Evolutionary conservation across 768 basidiomycete species (phyloP).

Genomic region (Trametes meyenii): DNA sequence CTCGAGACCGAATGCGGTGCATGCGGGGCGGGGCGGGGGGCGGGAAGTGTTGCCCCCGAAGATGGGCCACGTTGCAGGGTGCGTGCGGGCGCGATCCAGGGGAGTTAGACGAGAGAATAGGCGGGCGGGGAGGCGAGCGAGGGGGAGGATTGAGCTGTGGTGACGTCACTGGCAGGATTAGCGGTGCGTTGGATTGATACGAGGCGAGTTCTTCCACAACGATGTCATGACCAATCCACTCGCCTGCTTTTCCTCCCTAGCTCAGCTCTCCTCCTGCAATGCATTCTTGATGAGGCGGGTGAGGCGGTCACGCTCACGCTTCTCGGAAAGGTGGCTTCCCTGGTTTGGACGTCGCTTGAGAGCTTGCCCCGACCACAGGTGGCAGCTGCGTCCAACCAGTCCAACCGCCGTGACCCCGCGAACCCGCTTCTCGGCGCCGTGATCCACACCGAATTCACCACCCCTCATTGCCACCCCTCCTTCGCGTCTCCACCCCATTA

Average conservation of each 20-base stretch:
- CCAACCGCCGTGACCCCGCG: neutral
- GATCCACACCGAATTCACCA: conserved; percentile 17
- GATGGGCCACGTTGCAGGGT: conserved; percentile 18
- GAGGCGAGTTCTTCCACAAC: neutral
- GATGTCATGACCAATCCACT: conserved; percentile 7
- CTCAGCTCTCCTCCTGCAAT: neutral
- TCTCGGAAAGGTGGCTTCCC: neutral
- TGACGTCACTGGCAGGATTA: conserved; percentile 17
- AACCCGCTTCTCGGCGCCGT: conserved; percentile 7
- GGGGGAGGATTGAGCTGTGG: neutral
- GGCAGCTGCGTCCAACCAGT: neutral
- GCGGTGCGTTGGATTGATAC: conserved; percentile 12
- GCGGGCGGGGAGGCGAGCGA: neutral
- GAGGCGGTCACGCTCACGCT: neutral
- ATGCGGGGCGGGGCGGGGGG: neutral
- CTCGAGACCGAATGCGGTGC: neutral
- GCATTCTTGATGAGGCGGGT: neutral
- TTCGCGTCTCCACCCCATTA: conserved; percentile 24
- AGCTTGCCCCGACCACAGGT: neutral
- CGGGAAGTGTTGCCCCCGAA: conserved; percentile 3
- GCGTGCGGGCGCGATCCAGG: neutral
- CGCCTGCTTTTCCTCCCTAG: neutral
- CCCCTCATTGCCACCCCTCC: conserved; percentile 15
- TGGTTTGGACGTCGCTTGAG: neutral
- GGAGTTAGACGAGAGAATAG: neutral